phyloP scores from a whole-genome alignment of 73 alveolate genomes.

The Tetrahymena borealis region DNA sequence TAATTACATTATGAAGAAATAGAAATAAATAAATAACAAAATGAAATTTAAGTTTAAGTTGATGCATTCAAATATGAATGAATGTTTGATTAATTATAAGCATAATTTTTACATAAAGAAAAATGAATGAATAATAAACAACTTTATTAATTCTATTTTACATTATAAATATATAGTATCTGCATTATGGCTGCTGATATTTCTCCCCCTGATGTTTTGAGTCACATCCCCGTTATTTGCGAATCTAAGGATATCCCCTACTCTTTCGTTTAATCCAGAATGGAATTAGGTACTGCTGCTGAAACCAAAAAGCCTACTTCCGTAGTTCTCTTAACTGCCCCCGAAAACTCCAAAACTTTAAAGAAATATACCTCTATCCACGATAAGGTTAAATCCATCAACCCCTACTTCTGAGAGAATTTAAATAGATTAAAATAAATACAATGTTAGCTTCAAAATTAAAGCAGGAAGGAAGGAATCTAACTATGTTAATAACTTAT shows the following conservation, averaged over 20 bases:
- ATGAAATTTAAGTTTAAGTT: background rate
- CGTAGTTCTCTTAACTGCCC: conserved; percentile 45
- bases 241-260: conserved; percentile 79
- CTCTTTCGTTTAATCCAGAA: conserved; percentile 80
- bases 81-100: no score
- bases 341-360: conserved; percentile 44
- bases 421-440: background rate
- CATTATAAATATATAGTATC: conserved; percentile 19
- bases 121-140: background rate
- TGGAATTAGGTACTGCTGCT: conserved; percentile 69
- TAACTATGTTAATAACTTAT: no score
- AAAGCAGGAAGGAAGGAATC: no score
- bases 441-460: no score
- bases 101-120: no score
- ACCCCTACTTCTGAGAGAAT: conserved; percentile 22
- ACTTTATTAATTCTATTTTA: background rate
- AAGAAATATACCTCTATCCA: conserved; percentile 31
- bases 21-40: background rate
- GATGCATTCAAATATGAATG: background rate
- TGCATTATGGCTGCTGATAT: conserved; percentile 79
- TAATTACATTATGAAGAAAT: background rate
- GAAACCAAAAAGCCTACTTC: conserved; percentile 54
- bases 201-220: conserved; percentile 82
- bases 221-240: conserved; percentile 82
- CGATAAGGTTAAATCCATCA: conserved; percentile 35